phyloP scores from a whole-genome alignment of 345 rosid species.

The Brassica cretica region DNA sequence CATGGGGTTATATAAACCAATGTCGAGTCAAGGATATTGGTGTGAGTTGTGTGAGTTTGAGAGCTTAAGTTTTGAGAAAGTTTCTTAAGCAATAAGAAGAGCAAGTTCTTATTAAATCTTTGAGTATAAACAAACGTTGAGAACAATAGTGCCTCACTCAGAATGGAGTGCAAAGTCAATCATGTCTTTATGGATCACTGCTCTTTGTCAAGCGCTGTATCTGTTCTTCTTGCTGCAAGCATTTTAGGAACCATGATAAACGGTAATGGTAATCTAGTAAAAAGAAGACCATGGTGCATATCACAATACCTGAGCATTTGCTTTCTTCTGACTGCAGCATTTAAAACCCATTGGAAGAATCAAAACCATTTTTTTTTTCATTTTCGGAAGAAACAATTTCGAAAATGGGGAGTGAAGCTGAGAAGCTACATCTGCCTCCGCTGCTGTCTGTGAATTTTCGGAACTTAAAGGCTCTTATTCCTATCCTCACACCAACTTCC shows the following conservation, averaged over 20 bases:
- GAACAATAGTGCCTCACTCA: neutral
- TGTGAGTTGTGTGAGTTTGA: no score
- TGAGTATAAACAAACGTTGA: no score
- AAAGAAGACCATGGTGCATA: neutral
- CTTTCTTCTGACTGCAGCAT: constrained; percentile 15
- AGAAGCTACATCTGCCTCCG: neutral
- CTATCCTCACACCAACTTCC: neutral
- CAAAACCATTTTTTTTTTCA: neutral
- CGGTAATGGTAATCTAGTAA: neutral
- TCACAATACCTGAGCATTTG: constrained; percentile 7
- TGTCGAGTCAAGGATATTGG: no score
- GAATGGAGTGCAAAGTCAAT: neutral
- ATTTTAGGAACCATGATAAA: neutral
- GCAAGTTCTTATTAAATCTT: no score
- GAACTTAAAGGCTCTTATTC: neutral
- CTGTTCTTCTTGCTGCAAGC: constrained; percentile 12
- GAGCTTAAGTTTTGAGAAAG: no score
- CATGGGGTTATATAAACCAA: no score
- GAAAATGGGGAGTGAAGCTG: neutral
- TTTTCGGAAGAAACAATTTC: no score
- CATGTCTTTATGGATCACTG: constrained; percentile 1
- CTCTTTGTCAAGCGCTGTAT: neutral
- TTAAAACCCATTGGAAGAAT: neutral
- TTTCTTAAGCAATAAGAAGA: no score
- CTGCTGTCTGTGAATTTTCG: neutral